Percentiles rank a stretch among this genome's conserved stretches.
Conservation (phyloP, 2,329 filamentous ascomycete species). For the Diaporthe citri region DNA sequence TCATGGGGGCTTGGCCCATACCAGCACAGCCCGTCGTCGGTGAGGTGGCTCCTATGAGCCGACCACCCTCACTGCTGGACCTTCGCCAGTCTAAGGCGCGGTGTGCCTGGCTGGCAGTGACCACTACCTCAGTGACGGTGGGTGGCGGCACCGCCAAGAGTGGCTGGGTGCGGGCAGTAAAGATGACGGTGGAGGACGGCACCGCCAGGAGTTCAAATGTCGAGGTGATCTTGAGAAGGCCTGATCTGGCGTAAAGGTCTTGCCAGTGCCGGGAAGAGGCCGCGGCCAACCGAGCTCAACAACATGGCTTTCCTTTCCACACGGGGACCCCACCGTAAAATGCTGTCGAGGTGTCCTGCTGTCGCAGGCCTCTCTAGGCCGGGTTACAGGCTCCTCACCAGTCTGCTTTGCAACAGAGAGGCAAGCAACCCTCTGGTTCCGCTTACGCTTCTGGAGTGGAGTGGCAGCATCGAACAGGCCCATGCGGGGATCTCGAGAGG, state of each 20-base stretch:
- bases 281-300: not conserved
- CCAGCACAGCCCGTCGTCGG: conserved; percentile 45
- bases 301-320: not conserved
- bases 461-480: not conserved
- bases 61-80: not conserved
- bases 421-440: not conserved
- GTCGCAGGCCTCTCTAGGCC: not conserved
- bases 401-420: too few species aligned
- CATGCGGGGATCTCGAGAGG: not conserved
- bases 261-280: not conserved
- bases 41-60: not conserved
- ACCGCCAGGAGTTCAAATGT: not conserved
- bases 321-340: too few species aligned
- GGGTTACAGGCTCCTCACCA: not conserved
- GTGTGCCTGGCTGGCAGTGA: not conserved
- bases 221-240: not conserved
- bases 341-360: not conserved
- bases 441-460: not conserved
- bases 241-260: not conserved
- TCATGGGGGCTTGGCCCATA: conserved; percentile 72
- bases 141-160: not conserved
- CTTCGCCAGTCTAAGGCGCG: not conserved
- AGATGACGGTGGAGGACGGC: not conserved
- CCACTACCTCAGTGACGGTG: not conserved
- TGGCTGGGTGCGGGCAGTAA: too few species aligned